These are phyloP conservation scores for Talaromyces borbonicus DNA, from an alignment of 495 filamentous ascomycete genomes.

Conservation along the genomic window DNA sequence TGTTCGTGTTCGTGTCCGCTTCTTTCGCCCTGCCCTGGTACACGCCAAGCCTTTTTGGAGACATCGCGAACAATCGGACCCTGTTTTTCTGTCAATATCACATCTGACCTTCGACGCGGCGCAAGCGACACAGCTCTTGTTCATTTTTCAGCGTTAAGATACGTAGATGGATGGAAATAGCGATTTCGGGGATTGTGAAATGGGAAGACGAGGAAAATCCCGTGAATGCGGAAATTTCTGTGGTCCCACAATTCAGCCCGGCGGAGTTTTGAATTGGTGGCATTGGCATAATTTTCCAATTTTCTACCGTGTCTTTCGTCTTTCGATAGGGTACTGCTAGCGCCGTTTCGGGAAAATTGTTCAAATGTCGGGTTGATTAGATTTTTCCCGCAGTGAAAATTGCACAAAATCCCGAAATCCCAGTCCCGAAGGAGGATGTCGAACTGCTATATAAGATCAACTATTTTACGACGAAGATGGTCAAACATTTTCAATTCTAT, in stretches of 20 bases:
- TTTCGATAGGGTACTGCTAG: too few relatives aligned
- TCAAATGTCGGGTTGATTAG: background rate
- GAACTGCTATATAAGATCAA: constrained; percentile 1
- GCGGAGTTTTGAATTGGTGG: background rate
- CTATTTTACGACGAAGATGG: background rate
- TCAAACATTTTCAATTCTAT: background rate
- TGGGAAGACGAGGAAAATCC: background rate
- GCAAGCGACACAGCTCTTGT: constrained; percentile 1
- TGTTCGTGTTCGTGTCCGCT: background rate
- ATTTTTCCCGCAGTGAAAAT: background rate
- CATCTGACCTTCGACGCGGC: background rate
- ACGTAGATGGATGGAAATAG: background rate
- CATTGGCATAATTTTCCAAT: background rate
- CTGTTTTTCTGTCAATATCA: background rate
- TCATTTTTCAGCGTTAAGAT: background rate
- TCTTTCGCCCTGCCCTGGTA: background rate
- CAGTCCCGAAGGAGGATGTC: background rate
- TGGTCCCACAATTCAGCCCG: background rate
- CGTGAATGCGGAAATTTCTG: background rate
- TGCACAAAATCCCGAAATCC: constrained; percentile 1
- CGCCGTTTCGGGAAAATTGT: background rate
- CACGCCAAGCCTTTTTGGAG: background rate
- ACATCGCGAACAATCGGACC: background rate
- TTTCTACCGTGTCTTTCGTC: too few relatives aligned
- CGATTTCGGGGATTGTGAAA: background rate